phyloP scores from a whole-genome alignment of 371 early-diverging fungal genomes.

The Gilbertella persicaria region DNA sequence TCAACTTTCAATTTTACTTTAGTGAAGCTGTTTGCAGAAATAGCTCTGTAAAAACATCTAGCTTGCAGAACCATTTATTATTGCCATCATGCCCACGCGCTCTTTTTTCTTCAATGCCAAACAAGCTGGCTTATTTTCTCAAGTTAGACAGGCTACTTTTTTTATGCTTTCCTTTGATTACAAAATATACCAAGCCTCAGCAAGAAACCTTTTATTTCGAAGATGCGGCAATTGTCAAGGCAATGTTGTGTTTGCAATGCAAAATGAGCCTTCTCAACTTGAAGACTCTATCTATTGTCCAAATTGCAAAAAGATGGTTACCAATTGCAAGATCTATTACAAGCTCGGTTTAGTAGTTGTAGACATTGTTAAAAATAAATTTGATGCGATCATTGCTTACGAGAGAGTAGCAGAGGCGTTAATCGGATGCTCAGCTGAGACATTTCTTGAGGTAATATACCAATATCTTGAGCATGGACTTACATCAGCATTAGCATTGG shows the following conservation, averaged over 20 bases:
- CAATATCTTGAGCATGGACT: not conserved
- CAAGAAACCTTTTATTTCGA: not conserved
- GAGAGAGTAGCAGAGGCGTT: not conserved
- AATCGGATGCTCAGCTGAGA: not conserved
- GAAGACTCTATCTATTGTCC: not conserved
- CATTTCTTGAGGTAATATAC: not conserved
- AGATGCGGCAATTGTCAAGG: not conserved
- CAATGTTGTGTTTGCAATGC: not conserved
- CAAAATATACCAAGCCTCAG: not conserved
- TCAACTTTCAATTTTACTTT: no score
- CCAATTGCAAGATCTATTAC: not conserved
- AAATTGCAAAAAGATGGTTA: not conserved
- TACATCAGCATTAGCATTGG: not conserved
- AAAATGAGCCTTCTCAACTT: not conserved
- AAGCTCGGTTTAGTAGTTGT: not conserved
- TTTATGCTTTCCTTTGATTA: not conserved
- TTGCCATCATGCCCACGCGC: no score
- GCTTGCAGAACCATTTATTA: no score
- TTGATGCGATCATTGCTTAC: not conserved
- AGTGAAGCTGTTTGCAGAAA: no score
- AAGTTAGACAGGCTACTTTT: no score
- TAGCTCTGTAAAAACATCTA: no score
- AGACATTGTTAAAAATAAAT: not conserved
- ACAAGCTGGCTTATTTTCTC: no score
- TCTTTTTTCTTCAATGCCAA: no score